Percentiles rank a stretch among this genome's conserved stretches.
Evolutionary conservation across 2,329 filamentous ascomycete genomes (phyloP).

Genomic region (Bipolaris oryzae): DNA sequence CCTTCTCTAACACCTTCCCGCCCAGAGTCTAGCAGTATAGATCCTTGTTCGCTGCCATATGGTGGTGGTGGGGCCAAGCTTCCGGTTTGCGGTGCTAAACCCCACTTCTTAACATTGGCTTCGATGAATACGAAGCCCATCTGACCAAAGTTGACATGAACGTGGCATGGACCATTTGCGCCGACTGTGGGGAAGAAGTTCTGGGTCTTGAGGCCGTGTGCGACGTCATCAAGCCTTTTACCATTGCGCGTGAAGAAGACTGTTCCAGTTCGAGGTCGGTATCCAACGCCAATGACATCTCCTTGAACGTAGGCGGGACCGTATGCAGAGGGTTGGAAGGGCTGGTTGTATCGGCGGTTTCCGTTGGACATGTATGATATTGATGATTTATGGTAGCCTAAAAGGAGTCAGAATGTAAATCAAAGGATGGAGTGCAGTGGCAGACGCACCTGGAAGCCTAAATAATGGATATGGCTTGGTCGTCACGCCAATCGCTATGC

Average conservation of each 20-base stretch:
- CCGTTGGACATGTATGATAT: constrained; percentile 90
- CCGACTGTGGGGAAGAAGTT: constrained; percentile 99
- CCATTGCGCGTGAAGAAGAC: constrained; percentile 99
- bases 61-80: constrained; percentile 93
- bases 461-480: constrained; percentile 98
- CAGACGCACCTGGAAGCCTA: constrained; percentile 78
- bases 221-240: constrained; percentile 94
- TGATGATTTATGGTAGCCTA: constrained; percentile 90
- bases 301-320: constrained; percentile 87
- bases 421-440: not conserved
- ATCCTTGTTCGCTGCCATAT: constrained; percentile 96
- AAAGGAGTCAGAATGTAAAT: constrained; percentile 23
- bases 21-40: constrained; percentile 89
- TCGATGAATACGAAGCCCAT: constrained; percentile 99
- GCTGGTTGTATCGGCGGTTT: constrained; percentile 87
- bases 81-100: constrained; percentile 91
- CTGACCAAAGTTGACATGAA: constrained; percentile 98
- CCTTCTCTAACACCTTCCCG: constrained; percentile 60
- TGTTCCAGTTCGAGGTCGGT: constrained; percentile 89
- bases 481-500: constrained; percentile 89
- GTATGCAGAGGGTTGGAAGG: constrained; percentile 79
- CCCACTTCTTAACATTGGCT: constrained; percentile 99
- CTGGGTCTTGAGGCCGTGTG: constrained; percentile 88
- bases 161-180: constrained; percentile 86
- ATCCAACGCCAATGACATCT: constrained; percentile 94